These are phyloP conservation scores for Phlebiopsis flavidoalba DNA, from an alignment of 768 basidiomycete genomes.

Conservation along the genomic window DNA sequence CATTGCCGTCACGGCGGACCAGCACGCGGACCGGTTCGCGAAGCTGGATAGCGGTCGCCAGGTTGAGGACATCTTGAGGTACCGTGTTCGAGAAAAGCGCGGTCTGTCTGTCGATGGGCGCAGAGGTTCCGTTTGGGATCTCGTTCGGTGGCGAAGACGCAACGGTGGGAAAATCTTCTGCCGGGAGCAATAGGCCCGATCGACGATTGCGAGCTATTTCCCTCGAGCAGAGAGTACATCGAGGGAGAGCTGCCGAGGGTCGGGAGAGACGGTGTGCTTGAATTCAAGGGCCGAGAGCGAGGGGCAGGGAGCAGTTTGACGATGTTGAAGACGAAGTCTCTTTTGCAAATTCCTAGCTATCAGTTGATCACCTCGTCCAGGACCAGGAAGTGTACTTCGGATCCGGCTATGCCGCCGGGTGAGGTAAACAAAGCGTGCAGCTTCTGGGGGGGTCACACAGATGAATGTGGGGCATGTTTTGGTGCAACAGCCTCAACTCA, in stretches of 20 bases:
- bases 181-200: constrained; percentile 30
- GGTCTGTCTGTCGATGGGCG: constrained; percentile 74
- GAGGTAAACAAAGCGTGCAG: constrained; percentile 86
- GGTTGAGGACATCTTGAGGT: constrained; percentile 94
- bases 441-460: constrained; percentile 96
- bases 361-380: constrained; percentile 98
- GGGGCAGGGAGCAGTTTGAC: constrained; percentile 91
- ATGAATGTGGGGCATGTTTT: constrained; percentile 94
- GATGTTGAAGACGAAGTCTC: constrained; percentile 92
- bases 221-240: constrained; percentile 32
- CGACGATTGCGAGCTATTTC: constrained; percentile 21
- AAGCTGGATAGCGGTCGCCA: constrained; percentile 89
- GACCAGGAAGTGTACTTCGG: constrained; percentile 89
- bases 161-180: constrained; percentile 57
- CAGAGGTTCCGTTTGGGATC: constrained; percentile 27
- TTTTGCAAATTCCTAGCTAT: constrained; percentile 95
- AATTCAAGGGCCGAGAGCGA: constrained; percentile 55
- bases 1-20: constrained; percentile 86
- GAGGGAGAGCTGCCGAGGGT: constrained; percentile 29
- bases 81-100: constrained; percentile 98
- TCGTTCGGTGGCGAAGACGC: constrained; percentile 42
- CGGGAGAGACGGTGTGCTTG: constrained; percentile 34
- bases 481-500: constrained; percentile 79
- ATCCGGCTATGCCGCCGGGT: constrained; percentile 69
- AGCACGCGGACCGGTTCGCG: constrained; percentile 97